Base-by-base conservation (phyloP, 2,329 filamentous ascomycete genomes). In the Pyrenophora seminiperda region DNA sequence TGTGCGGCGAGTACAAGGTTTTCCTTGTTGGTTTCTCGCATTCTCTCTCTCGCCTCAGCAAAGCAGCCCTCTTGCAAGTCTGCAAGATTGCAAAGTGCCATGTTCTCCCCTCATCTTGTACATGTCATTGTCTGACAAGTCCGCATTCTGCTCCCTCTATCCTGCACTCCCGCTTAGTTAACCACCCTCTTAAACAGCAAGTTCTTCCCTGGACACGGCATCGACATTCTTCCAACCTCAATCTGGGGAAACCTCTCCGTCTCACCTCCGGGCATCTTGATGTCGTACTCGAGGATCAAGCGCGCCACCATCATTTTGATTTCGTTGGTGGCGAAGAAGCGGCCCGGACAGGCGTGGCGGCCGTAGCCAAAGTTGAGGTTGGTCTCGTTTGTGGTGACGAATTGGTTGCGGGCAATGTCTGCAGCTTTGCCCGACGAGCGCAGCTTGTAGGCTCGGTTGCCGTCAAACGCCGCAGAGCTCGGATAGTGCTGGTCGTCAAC, bases 291-390 rank as follows among this genome's bases (percentile, higher is more conserved):
- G 7, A 67, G 43, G 4, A 72, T 22, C 19, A 65, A 37, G 14
- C 63, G 53, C 13, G 64, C 62, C 3, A 72, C 22, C 11, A 71
- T 62, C 53, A 71, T 65, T 53, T 72, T 72, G 39, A 72, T 70
- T 49, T 72, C 67, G 24, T 65, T 66, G 5, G 58, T 47, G 1
- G 70, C 68, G 15, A 72, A 72, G 53, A 70, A 71, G 7, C 70
- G 54, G 1, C 70, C 70, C 2, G 68, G 67, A 29, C 70, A 72
- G 0, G 66, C 63, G 44, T 72, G 67, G 3, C 57, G 45, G 3
- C 70, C 70, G 37, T 70, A 68, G 0, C 69, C 69, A 42, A 67
- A 72, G 5, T 29, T 27, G 7, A 71, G 47, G 9, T 59, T 65
- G 9, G 56, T 48, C 18, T 65, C 59, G 32, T 65, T 68, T 9